Conservation (phyloP, 2,329 filamentous ascomycete species). For the Stachybotrys echinatus region DNA sequence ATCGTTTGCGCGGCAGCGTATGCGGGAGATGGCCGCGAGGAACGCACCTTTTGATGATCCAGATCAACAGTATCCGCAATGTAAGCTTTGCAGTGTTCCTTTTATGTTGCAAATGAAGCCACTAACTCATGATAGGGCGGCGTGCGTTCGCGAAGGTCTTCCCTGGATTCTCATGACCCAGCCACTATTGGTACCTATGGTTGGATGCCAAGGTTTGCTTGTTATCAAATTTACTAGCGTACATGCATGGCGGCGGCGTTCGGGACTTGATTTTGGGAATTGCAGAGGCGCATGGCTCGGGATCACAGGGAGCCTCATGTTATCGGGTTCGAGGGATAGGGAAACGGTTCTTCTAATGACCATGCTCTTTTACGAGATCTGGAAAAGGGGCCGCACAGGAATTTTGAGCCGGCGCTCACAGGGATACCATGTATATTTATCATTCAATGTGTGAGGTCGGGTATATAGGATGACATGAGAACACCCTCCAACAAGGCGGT, state of each 20-base stretch:
- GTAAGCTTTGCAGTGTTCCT: slow-evolving; percentile 21
- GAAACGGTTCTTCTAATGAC: background rate
- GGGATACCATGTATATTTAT: background rate
- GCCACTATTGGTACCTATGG: slow-evolving; percentile 4
- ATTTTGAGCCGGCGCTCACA: background rate
- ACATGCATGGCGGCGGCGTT: slow-evolving; percentile 24
- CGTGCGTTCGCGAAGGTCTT: slow-evolving; percentile 38
- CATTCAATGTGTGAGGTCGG: background rate
- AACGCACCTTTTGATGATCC: slow-evolving; percentile 38
- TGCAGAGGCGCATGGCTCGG: background rate
- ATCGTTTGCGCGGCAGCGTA: slow-evolving; percentile 36
- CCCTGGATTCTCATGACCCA: slow-evolving; percentile 27
- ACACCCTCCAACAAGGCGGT: background rate
- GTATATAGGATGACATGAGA: background rate
- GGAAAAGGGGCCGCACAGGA: background rate
- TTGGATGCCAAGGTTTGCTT: slow-evolving; percentile 7
- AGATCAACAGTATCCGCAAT: slow-evolving; percentile 31
- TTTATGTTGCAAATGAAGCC: background rate
- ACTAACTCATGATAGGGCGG: slow-evolving; percentile 26
- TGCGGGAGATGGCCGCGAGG: slow-evolving; percentile 36
- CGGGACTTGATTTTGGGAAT: slow-evolving; percentile 9
- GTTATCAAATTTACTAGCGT: background rate
- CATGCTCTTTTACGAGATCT: background rate
- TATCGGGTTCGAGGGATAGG: background rate
- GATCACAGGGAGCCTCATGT: background rate